Evolutionary conservation across 2,329 filamentous ascomycete genomes (phyloP).

Genomic region (Blastomyces emzantsi): DNA sequence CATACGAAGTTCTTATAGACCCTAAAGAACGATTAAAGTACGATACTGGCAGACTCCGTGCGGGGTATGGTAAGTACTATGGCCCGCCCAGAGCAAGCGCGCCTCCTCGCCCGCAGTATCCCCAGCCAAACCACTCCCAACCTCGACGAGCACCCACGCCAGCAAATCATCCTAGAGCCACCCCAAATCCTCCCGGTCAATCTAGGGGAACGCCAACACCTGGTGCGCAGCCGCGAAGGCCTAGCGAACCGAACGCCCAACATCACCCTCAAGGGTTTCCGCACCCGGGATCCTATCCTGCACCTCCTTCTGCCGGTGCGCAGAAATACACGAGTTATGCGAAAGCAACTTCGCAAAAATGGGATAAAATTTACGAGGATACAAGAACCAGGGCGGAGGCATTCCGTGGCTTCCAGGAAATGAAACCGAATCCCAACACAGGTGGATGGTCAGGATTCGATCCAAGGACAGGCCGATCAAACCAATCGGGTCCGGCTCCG

Average conservation of each 20-base stretch:
- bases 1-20: conserved; percentile 66
- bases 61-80: conserved; percentile 30
- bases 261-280: conserved; percentile 19
- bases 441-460: conserved; percentile 35
- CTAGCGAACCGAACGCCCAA: conserved; percentile 16
- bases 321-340: conserved; percentile 35
- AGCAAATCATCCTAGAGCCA: conserved; percentile 9
- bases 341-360: conserved; percentile 32
- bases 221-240: neutral
- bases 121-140: conserved; percentile 17
- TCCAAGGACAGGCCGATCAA: conserved; percentile 28
- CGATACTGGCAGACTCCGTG: conserved; percentile 51
- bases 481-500: conserved; percentile 9
- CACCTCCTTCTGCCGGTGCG: conserved; percentile 29
- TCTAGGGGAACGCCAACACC: conserved; percentile 2
- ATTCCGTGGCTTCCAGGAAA: conserved; percentile 38
- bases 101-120: conserved; percentile 16
- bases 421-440: conserved; percentile 26
- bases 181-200: neutral
- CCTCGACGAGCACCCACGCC: conserved; percentile 16
- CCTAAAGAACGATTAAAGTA: conserved; percentile 51
- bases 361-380: conserved; percentile 33
- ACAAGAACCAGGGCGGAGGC: conserved; percentile 37
- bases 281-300: conserved; percentile 20
- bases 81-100: conserved; percentile 17